Evolutionary conservation across 495 filamentous ascomycete genomes (phyloP).

Genomic region (Penicillium chermesinum): DNA sequence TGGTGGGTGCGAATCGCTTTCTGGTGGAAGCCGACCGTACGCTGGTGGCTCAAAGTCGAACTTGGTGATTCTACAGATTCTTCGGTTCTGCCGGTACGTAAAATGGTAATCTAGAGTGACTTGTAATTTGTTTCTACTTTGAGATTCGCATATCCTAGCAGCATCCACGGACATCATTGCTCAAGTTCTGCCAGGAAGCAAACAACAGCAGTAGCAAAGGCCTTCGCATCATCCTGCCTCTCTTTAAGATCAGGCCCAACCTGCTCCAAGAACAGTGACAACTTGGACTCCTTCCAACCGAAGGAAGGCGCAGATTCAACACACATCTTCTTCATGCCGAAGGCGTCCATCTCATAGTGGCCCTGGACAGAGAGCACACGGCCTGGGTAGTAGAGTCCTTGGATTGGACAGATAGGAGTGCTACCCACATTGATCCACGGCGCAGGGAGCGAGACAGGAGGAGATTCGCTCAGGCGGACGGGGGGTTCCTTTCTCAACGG

Average conservation of each 20-base stretch:
- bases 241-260: constrained; percentile 22
- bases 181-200: constrained; percentile 22
- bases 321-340: constrained; percentile 28
- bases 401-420: constrained; percentile 30
- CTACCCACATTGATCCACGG: constrained; percentile 33
- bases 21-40: no score
- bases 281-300: constrained; percentile 27
- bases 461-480: constrained; percentile 17
- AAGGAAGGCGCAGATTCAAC: constrained; percentile 23
- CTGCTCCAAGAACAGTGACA: constrained; percentile 24
- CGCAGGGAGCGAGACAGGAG: constrained; percentile 21
- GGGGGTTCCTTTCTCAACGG: constrained; percentile 18
- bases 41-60: no score
- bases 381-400: constrained; percentile 34
- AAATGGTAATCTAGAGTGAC: background rate
- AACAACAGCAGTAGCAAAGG: constrained; percentile 23
- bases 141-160: no score
- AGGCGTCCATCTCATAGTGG: constrained; percentile 36
- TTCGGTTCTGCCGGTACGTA: no score
- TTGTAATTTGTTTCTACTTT: background rate
- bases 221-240: constrained; percentile 17
- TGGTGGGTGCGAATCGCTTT: no score
- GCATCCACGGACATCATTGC: constrained; percentile 16
- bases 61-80: no score
- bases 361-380: constrained; percentile 32